phyloP scores from a whole-genome alignment of 2,329 filamentous ascomycete genomes.

The Monilinia fructigena region DNA sequence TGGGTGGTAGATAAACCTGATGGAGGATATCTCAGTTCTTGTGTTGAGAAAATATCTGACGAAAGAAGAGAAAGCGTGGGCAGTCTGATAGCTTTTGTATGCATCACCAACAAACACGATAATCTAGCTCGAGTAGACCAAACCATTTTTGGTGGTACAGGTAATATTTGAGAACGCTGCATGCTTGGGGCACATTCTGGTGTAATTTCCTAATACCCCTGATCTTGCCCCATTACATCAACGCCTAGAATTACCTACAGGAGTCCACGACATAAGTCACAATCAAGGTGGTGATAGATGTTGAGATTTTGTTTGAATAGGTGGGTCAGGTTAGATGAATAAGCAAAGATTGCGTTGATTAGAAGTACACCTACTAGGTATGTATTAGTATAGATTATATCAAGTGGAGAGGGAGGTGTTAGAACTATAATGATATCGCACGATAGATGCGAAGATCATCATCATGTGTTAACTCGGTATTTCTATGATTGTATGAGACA shows the following conservation, averaged over 20 bases:
- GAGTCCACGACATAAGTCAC: not conserved
- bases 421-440: not conserved
- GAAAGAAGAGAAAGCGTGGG: constrained; percentile 2
- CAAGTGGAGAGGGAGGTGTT: not conserved
- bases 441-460: not conserved
- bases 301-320: not conserved
- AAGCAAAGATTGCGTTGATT: not conserved
- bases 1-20: constrained; percentile 7
- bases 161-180: not conserved
- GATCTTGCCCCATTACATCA: not conserved
- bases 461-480: not conserved
- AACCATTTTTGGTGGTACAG: not conserved
- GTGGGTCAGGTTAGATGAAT: not conserved
- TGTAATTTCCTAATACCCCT: constrained; percentile 19
- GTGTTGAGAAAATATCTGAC: constrained; percentile 10
- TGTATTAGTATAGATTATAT: not conserved
- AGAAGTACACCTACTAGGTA: not conserved
- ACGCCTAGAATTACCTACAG: not conserved
- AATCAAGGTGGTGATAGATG: not conserved
- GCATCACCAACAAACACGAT: not conserved
- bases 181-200: constrained; percentile 1
- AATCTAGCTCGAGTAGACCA: not conserved
- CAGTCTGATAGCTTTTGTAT: constrained; percentile 14
- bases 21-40: constrained; percentile 6
- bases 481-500: not conserved